Evolutionary conservation across 768 basidiomycete genomes (phyloP).

Genomic region (Dacryopinax spathularia): DNA sequence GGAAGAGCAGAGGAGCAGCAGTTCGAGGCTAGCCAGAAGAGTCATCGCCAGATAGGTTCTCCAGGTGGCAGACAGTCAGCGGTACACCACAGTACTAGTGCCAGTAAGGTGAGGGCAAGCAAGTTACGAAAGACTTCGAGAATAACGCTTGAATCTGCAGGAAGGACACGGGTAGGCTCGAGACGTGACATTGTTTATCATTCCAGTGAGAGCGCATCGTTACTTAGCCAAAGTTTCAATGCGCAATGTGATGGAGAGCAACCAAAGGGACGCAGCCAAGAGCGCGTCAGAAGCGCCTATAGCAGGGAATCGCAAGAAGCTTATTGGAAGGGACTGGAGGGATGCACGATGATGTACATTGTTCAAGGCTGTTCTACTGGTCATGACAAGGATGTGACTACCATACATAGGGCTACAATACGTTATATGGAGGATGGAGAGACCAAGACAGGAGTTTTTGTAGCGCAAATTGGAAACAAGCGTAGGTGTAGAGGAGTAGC

Average conservation of each 20-base stretch:
- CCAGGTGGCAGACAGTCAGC: no score
- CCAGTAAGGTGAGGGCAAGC: neutral
- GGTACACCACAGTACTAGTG: neutral
- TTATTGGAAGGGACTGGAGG: no score
- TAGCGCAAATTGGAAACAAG: neutral
- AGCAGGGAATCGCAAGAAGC: neutral
- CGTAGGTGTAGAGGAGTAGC: neutral
- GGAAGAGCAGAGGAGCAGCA: neutral
- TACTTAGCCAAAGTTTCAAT: neutral
- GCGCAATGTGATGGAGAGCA: neutral
- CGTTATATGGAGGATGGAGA: neutral
- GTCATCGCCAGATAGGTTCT: no score
- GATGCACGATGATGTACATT: neutral
- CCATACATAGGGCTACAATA: conserved; percentile 4
- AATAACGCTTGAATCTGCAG: no score
- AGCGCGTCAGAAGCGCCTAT: neutral
- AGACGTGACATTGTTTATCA: neutral
- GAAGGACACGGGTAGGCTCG: no score
- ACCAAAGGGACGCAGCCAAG: neutral
- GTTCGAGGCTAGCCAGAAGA: neutral
- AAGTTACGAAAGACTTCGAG: neutral
- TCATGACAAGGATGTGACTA: conserved; percentile 1
- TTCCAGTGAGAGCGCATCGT: neutral
- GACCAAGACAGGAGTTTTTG: neutral
- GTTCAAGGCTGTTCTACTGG: conserved; percentile 1